phyloP scores from a whole-genome alignment of 2,329 filamentous ascomycete species.

The Apiospora phragmitis region DNA sequence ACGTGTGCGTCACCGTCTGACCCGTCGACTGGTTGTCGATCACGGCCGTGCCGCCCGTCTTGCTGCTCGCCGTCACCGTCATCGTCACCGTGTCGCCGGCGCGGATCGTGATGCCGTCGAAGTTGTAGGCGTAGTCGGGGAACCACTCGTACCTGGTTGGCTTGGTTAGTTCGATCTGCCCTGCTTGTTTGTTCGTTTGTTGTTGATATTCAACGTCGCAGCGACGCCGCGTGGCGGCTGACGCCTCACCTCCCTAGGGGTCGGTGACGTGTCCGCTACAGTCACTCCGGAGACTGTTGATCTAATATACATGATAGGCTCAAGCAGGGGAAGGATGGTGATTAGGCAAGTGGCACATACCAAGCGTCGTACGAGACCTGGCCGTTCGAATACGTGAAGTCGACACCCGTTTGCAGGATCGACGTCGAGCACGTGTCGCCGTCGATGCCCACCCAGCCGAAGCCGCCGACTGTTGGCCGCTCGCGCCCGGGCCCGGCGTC shows the following conservation, averaged over 20 bases:
- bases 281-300: no score
- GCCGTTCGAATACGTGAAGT: conserved; percentile 50
- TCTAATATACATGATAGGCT: no score
- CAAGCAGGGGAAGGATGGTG: not conserved
- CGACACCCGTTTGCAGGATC: conserved; percentile 59
- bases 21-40: conserved; percentile 55
- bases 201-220: no score
- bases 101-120: conserved; percentile 42
- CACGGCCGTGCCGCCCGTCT: conserved; percentile 43
- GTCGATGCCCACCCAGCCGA: conserved; percentile 64
- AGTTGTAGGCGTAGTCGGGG: conserved; percentile 56
- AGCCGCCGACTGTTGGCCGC: conserved; percentile 30
- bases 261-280: no score
- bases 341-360: conserved; percentile 24
- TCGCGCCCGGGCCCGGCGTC: conserved; percentile 40
- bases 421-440: conserved; percentile 56
- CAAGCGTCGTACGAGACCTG: conserved; percentile 52
- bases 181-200: no score
- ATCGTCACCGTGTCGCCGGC: conserved; percentile 29
- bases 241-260: no score
- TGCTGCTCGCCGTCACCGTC: conserved; percentile 38
- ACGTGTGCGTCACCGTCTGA: conserved; percentile 50
- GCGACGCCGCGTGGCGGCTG: no score
- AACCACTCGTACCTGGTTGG: conserved; percentile 54
- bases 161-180: not conserved